These are phyloP conservation scores for Verticillium nonalfalfae DNA, from an alignment of 2,329 filamentous ascomycete species.

Conservation along the genomic window DNA sequence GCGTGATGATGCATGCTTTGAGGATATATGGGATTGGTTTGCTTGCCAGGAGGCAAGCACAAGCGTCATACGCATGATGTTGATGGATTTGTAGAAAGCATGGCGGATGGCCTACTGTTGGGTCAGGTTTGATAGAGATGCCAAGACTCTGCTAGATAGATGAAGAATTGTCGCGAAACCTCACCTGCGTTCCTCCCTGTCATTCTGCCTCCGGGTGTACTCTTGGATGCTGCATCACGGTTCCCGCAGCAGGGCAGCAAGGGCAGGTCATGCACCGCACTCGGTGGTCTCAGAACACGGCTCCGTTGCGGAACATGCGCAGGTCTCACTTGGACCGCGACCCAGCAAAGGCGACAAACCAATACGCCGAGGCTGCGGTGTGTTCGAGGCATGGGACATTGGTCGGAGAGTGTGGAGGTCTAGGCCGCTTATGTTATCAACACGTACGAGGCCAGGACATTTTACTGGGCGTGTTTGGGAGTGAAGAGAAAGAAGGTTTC, in stretches of 20 bases:
- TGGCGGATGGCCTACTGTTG: not conserved
- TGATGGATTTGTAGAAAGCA: conserved; percentile 3
- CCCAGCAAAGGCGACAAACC: not conserved
- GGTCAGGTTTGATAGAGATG: not conserved
- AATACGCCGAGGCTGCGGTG: not conserved
- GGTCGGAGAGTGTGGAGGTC: not conserved
- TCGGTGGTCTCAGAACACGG: not conserved
- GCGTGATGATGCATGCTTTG: conserved; percentile 6
- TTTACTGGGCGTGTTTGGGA: not conserved
- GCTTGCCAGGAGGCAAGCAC: conserved; percentile 2
- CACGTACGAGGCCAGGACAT: not conserved
- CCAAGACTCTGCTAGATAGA: not conserved
- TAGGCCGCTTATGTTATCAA: not conserved
- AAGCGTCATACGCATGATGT: conserved; percentile 9
- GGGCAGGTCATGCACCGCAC: no score
- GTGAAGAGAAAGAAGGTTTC: not conserved
- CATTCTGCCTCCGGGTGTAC: no score
- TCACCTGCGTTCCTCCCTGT: not conserved
- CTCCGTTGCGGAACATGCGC: not conserved
- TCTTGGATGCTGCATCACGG: no score
- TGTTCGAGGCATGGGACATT: not conserved
- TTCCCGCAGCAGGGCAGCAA: no score
- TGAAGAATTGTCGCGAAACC: not conserved
- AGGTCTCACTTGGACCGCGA: not conserved
- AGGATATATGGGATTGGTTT: conserved; percentile 11